phyloP scores from a whole-genome alignment of 1,139 yeast species.

The Yamadazyma jaroonii region DNA sequence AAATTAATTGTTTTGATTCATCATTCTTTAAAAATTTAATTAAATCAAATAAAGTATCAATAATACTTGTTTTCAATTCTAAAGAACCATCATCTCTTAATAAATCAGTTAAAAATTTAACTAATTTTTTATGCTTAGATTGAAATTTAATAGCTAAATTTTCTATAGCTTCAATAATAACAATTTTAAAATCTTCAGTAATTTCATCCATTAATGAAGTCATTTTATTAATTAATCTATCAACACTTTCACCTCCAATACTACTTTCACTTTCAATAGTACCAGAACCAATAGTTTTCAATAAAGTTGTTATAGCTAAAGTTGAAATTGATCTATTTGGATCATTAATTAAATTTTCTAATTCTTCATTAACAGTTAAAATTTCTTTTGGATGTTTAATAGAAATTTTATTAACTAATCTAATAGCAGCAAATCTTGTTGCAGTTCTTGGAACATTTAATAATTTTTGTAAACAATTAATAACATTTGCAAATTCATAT shows the following conservation, averaged over 20 bases:
- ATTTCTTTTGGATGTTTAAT: slow-evolving; percentile 77
- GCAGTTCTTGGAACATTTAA: slow-evolving; percentile 88
- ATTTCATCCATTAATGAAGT: slow-evolving; percentile 90
- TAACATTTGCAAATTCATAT: slow-evolving; percentile 63
- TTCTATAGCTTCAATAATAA: slow-evolving; percentile 92
- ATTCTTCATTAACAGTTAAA: slow-evolving; percentile 67
- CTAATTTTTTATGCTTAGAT: slow-evolving; percentile 78
- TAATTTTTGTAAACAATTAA: slow-evolving; percentile 70
- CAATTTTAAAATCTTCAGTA: slow-evolving; percentile 92
- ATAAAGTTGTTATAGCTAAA: slow-evolving; percentile 93
- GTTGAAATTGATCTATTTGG: slow-evolving; percentile 92
- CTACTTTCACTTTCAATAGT: slow-evolving; percentile 32
- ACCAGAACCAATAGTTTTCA: slow-evolving; percentile 88
- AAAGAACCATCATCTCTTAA: slow-evolving; percentile 91
- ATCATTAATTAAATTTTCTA: slow-evolving; percentile 85
- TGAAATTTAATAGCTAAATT: slow-evolving; percentile 93
- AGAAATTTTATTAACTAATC: slow-evolving; percentile 84
- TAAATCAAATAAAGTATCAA: slow-evolving; percentile 87
- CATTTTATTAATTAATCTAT: slow-evolving; percentile 83
- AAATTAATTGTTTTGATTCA: slow-evolving; percentile 73
- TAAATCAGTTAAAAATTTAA: slow-evolving; percentile 77
- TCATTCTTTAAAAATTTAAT: slow-evolving; percentile 79
- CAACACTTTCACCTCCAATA: slow-evolving; percentile 66
- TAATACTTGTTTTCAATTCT: slow-evolving; percentile 78
- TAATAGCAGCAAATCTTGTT: slow-evolving; percentile 88